Evolutionary conservation across 225 moss, liverwort and hornwort genomes (phyloP), one percentile per base, ranked within the genome.

Genomic region (Physcomitrellopsis africana): DNA sequence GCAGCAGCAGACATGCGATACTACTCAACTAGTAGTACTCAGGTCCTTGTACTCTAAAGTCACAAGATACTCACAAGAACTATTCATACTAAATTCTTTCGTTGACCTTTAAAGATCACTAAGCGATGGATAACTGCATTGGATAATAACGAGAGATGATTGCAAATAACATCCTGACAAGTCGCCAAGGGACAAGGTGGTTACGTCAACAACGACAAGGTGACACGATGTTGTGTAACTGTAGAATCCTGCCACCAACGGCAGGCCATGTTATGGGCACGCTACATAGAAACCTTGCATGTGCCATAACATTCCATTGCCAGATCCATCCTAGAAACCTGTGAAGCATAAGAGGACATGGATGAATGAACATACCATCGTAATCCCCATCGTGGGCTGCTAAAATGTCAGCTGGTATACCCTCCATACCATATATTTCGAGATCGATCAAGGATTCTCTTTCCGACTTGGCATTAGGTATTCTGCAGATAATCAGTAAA

Each of bases 361-460:
- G 60, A 51, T 70, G 53, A 10, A 47, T 41, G 22, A 48, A 60
- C 89, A 69, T 88, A 92, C 92, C 96, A 73, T 94, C 96, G 73
- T 83, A 78, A 67, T 85, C 93, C 48, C 99, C 95, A 72, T 95
- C 94, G 61, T 89, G 99, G 41, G 95, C 93, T 60, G 89, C 90
- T 69, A 95, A 77, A 17, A 99, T 85, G 32, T 99, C 93, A 22
- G 93, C 83, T 63, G 99, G 95, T 63, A 99, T 99, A 29, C 99
- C 99, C 82, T 99, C 94, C 99, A 99, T 95, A 42, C 99, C 99
- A 71, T 93, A 99, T 37, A 99, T 89, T 81, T 99, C 99, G 51
- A 95, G 80, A 23, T 99, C 99, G 3, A 93, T 87, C 80, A 88
- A 80, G 60, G 93, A 77, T 71, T 99, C 99, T 65, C 99, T 92